phyloP scores from a whole-genome alignment of 169 alveolate genomes.

The Plasmodium billcollinsi region DNA sequence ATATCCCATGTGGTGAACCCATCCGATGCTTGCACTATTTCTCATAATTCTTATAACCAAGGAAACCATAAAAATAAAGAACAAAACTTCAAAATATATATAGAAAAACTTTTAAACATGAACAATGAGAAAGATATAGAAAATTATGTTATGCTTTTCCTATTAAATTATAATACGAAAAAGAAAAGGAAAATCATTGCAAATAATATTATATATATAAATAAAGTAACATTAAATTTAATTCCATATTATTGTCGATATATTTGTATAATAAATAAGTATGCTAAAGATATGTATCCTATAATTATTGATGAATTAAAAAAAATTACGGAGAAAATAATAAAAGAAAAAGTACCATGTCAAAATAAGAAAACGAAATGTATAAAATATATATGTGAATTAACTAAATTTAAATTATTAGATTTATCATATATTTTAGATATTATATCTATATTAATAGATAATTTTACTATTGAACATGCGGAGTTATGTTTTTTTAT shows the following conservation, averaged over 20 bases:
- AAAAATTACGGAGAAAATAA: constrained; percentile 30
- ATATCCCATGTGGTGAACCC: not conserved
- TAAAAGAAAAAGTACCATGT: constrained; percentile 59
- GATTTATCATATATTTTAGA: constrained; percentile 53
- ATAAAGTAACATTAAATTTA: constrained; percentile 8
- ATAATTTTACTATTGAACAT: constrained; percentile 65
- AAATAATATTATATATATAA: constrained; percentile 22
- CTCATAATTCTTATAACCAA: too few relatives aligned
- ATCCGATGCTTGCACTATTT: not conserved
- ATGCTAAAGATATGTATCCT: constrained; percentile 31
- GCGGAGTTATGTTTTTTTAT: constrained; percentile 45
- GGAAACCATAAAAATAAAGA: constrained; percentile 2
- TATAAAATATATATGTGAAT: constrained; percentile 45
- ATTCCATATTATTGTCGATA: constrained; percentile 69
- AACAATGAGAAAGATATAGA: constrained; percentile 50
- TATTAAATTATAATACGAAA: constrained; percentile 60
- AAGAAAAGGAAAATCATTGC: constrained; percentile 46
- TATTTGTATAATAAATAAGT: constrained; percentile 44
- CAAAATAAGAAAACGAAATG: constrained; percentile 61
- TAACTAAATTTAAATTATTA: constrained; percentile 47
- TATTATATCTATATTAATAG: constrained; percentile 29
- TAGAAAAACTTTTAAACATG: constrained; percentile 34
- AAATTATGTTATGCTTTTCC: constrained; percentile 42
- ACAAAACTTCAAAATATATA: constrained; percentile 22
- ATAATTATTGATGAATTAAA: constrained; percentile 35